phyloP scores from a whole-genome alignment of 2,329 filamentous ascomycete genomes.

The Colletotrichum neosansevieriae region DNA sequence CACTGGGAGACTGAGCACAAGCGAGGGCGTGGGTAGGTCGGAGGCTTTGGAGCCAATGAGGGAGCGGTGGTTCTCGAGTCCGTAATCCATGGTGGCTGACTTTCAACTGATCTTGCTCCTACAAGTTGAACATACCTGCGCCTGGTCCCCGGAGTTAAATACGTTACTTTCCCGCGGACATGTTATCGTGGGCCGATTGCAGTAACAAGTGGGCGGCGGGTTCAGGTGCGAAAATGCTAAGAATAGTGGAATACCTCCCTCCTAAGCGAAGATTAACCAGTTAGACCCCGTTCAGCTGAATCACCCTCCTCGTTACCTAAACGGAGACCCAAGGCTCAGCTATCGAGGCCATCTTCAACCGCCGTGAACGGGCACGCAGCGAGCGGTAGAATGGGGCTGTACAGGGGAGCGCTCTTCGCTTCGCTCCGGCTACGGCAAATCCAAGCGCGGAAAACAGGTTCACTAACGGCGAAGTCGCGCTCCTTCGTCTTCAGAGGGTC shows the following conservation, averaged over 20 bases:
- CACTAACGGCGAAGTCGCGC: background rate
- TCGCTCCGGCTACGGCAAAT: background rate
- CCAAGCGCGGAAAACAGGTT: background rate
- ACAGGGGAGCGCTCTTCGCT: no score
- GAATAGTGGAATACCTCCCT: no score
- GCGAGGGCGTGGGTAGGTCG: slow-evolving; percentile 53
- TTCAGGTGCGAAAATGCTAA: background rate
- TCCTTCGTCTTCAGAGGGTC: no score
- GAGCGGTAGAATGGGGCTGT: no score
- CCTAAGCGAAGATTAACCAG: no score
- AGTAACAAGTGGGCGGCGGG: background rate
- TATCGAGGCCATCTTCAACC: no score
- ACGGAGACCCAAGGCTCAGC: no score
- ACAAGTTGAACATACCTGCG: background rate
- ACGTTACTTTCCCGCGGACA: slow-evolving; percentile 1
- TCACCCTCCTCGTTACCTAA: no score
- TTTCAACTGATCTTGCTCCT: background rate
- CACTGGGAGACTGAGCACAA: slow-evolving; percentile 53
- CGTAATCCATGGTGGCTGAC: slow-evolving; percentile 45
- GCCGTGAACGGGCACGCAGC: no score
- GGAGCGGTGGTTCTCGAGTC: slow-evolving; percentile 47
- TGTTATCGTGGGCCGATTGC: background rate
- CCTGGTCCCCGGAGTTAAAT: background rate
- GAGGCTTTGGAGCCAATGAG: slow-evolving; percentile 51
- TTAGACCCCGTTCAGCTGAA: no score